Evolutionary conservation across 495 filamentous ascomycete genomes (phyloP).

Genomic region (Lasiosphaeriaceae sp.): DNA sequence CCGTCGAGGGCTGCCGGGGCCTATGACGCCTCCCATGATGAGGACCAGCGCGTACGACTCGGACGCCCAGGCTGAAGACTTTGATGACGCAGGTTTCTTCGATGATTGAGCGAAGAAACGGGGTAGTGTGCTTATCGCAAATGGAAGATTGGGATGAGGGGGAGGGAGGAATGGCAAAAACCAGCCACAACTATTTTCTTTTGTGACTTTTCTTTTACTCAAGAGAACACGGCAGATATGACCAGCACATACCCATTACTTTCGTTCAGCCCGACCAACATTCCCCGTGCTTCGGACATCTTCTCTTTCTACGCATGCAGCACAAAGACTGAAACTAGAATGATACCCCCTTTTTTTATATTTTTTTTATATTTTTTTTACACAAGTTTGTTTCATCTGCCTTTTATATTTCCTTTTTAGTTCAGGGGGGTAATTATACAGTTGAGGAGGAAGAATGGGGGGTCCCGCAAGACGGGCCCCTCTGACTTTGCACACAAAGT

Average conservation of each 20-base stretch:
- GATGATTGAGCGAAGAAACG: constrained; percentile 38
- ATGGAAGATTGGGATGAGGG: not conserved
- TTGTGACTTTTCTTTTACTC: constrained; percentile 15
- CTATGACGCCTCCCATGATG: constrained; percentile 69
- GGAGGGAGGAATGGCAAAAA: not conserved
- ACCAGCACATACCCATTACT: constrained; percentile 2
- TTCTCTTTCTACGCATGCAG: constrained; percentile 1
- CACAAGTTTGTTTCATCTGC: not conserved
- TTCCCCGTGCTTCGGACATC: not conserved
- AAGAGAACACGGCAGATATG: constrained; percentile 17
- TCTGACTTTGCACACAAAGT: no score
- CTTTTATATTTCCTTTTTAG: not conserved
- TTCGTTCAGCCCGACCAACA: not conserved
- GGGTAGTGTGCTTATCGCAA: no score
- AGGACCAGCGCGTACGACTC: constrained; percentile 64
- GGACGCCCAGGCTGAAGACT: constrained; percentile 60
- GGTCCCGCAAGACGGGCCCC: not conserved
- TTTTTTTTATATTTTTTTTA: not conserved
- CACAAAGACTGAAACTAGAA: constrained; percentile 21
- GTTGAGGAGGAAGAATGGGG: not conserved
- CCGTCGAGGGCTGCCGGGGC: constrained; percentile 32
- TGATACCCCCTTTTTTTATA: constrained; percentile 22
- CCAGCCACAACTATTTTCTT: constrained; percentile 18
- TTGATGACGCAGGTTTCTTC: constrained; percentile 54
- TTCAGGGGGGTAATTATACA: no score